Evolutionary conservation across 2,329 filamentous ascomycete species (phyloP), one percentile per base, ranked within the genome.

Genomic region (Paecilomyces formosus): DNA sequence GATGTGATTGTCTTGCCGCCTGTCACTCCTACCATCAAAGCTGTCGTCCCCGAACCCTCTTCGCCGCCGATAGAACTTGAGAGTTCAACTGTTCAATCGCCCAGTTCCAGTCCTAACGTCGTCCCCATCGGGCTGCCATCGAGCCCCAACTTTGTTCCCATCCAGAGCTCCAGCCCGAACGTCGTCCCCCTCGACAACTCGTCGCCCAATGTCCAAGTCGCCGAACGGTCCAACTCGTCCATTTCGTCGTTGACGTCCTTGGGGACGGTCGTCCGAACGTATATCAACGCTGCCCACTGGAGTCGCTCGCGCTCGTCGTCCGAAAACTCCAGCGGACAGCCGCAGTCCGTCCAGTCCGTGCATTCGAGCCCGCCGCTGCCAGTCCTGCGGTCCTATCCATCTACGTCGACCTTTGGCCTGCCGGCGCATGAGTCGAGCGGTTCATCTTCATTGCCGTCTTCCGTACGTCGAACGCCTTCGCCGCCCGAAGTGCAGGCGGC

Each of bases 101-200:
- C n/a, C 56, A 67, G 69, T 15, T 77, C 76, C 30, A 78, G 74
- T 62, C 75, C 76, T 2, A 78, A 76, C 55, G 59, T 78, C 26
- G 67, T 74, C 26, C 70, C 70, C 6, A 65, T 74, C 50, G 74
- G 70, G 26, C 67, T 69, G 30, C 68, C 72, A 0, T 76, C 74
- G 31, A 76, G 74, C 58, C 74, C 74, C 49, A 76, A 75, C 61
- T 66, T 76, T 55, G 65, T 77, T 26, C 66, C 72, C 2, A 60
- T 74, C 50, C 67, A 74, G 60, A 74, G 65, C 54, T 76, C 75
- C 57, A 74, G 70, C 63, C 62, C 74, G 55, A 72, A 76, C 61
- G 65, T 77, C 59, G 60, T 76, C 55, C 67, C 69, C 49, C 61
- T 68, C 53, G 65, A 67, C 45, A 62, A 61, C 24, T 63, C 70